phyloP scores from a whole-genome alignment of 345 rosid genomes.

The Ceriops zippeliana region DNA sequence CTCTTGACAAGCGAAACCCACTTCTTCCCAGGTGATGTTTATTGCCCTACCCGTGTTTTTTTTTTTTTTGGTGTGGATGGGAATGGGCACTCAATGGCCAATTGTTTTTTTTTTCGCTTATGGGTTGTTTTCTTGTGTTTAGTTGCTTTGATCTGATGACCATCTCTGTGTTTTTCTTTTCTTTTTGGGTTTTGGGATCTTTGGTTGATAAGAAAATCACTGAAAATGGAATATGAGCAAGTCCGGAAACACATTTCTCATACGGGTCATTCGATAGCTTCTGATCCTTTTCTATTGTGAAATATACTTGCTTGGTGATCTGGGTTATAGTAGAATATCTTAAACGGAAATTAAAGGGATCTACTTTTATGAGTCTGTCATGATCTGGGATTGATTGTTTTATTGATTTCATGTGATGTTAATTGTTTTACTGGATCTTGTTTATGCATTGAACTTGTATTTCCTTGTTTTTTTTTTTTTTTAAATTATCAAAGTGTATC shows the following conservation, averaged over 20 bases:
- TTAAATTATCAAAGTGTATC: background rate
- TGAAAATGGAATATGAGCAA: background rate
- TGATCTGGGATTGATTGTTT: background rate
- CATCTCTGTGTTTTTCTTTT: constrained; percentile 5
- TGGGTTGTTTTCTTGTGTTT: background rate
- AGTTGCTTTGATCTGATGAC: constrained; percentile 8
- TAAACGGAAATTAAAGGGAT: too few relatives aligned
- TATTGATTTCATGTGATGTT: background rate
- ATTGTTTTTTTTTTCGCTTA: background rate
- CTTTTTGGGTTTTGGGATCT: background rate
- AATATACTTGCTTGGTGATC: too few relatives aligned
- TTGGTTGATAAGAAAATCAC: background rate
- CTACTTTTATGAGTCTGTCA: background rate
- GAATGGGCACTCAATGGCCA: too few relatives aligned
- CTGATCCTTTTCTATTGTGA: background rate
- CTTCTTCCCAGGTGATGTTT: constrained; percentile 72
- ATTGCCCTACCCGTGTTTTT: background rate
- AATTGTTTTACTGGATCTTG: constrained; percentile 4
- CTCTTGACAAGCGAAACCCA: constrained; percentile 69
- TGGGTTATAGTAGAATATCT: too few relatives aligned
- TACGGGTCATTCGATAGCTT: background rate
- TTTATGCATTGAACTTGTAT: background rate
- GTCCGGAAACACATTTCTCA: background rate
- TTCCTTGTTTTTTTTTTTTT: background rate
- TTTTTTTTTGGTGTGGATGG: too few relatives aligned